Evolutionary conservation across 495 filamentous ascomycete species (phyloP).

Genomic region (Penicillium atrosanguineum): DNA sequence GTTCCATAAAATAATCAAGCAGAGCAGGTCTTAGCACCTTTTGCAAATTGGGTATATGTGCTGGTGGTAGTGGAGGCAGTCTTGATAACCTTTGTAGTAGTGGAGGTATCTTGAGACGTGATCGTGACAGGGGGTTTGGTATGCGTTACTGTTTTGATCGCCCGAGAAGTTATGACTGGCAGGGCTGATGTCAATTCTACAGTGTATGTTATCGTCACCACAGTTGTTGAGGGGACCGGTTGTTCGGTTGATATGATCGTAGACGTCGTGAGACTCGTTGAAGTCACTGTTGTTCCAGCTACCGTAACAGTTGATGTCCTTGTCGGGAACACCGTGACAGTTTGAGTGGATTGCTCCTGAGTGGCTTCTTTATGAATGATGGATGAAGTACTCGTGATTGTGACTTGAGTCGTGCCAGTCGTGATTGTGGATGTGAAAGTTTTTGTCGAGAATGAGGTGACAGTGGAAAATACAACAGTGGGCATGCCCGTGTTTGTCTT

Average conservation of each 20-base stretch:
- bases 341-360: not conserved
- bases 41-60: conserved; percentile 1
- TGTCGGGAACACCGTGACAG: not conserved
- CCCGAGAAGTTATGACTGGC: not conserved
- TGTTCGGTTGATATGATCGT: not conserved
- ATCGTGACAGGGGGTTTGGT: not conserved
- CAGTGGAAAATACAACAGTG: not conserved
- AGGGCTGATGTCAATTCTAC: not conserved
- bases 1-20: not conserved
- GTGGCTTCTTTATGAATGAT: not conserved
- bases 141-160: not conserved
- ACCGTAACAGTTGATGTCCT: not conserved
- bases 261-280: not conserved
- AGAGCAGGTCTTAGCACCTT: conserved; percentile 2
- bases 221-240: not conserved
- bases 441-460: not conserved
- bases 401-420: not conserved
- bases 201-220: not conserved
- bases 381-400: not conserved
- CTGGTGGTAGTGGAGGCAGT: conserved; percentile 1
- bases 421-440: not conserved
- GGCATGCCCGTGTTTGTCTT: not conserved
- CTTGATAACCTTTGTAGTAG: conserved; percentile 1
- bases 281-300: not conserved
- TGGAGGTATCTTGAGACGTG: not conserved